A percentile compares a stretch with the other conserved stretches of the same genome.
Conservation (phyloP, 1,284 basidiomycete genomes). For the Leccinum pachyderme region DNA sequence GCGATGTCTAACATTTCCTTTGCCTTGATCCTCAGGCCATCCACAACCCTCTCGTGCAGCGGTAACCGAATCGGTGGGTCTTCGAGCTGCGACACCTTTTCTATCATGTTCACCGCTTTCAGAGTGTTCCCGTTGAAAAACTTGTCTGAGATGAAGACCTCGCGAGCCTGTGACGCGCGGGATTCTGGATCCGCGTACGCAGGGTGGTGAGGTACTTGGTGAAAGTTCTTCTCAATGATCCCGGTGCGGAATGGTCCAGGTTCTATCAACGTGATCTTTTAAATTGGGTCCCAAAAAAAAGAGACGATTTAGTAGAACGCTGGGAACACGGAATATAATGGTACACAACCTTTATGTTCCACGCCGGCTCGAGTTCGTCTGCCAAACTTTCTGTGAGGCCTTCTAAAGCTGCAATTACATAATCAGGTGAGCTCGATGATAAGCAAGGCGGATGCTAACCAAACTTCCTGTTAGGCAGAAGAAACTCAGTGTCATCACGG, state of each 20-base stretch:
- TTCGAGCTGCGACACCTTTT: conserved; percentile 16
- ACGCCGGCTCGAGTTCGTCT: conserved; percentile 27
- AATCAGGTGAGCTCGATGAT: not conserved
- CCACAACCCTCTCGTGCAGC: conserved; percentile 16
- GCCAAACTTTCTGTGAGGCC: conserved; percentile 27
- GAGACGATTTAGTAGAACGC: not conserved
- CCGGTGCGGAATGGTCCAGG: conserved; percentile 18
- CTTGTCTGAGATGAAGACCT: not conserved
- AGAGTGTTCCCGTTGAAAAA: conserved; percentile 11
- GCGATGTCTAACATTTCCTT: conserved; percentile 11
- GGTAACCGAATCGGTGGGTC: conserved; percentile 10
- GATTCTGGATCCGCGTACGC: conserved; percentile 19
- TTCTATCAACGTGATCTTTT: conserved; percentile 22
- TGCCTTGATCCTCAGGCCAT: conserved; percentile 16
- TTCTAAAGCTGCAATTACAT: conserved; percentile 22
- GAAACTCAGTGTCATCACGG: not conserved
- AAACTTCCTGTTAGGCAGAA: not conserved
- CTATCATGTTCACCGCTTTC: conserved; percentile 18
- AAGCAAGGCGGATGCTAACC: not conserved
- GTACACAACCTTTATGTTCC: conserved; percentile 31
- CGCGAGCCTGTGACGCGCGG: conserved; percentile 4
- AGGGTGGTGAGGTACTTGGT: conserved; percentile 11
- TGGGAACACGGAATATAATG: not conserved
- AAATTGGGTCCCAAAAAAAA: not conserved
- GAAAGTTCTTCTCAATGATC: conserved; percentile 6